A percentile compares a stretch with the other conserved stretches of the same genome.
Conservation (phyloP, 2,329 filamentous ascomycete genomes). For the Alternaria novae-zelandiae region DNA sequence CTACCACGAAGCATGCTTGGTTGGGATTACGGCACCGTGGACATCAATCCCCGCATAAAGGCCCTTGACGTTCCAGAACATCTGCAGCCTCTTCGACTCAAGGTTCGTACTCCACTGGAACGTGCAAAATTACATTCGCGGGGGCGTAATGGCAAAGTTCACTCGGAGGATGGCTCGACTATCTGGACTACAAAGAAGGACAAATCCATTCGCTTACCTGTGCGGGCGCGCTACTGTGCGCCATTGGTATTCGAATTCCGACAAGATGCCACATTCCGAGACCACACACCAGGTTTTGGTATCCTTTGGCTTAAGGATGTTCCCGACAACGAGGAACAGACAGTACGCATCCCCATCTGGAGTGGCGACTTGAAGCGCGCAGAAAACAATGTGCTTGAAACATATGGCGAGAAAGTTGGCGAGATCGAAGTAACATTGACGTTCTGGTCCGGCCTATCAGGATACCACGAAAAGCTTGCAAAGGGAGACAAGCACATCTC, state of each 20-base stretch:
- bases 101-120: slow-evolving; percentile 65
- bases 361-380: slow-evolving; percentile 68
- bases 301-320: slow-evolving; percentile 75
- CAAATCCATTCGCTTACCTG: slow-evolving; percentile 60
- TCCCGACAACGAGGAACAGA: slow-evolving; percentile 68
- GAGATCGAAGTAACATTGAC: slow-evolving; percentile 64
- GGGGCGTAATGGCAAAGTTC: slow-evolving; percentile 31
- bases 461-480: slow-evolving; percentile 64
- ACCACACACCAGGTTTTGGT: slow-evolving; percentile 66
- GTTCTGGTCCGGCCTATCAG: slow-evolving; percentile 67
- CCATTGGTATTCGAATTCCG: slow-evolving; percentile 66
- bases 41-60: slow-evolving; percentile 63
- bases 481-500: slow-evolving; percentile 61
- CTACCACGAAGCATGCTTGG: slow-evolving; percentile 65
- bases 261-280: slow-evolving; percentile 59
- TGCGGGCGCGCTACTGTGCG: slow-evolving; percentile 67
- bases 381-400: slow-evolving; percentile 53
- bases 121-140: slow-evolving; percentile 64
- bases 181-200: slow-evolving; percentile 61
- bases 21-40: slow-evolving; percentile 75
- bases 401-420: slow-evolving; percentile 65
- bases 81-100: slow-evolving; percentile 60
- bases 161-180: slow-evolving; percentile 44
- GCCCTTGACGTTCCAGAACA: slow-evolving; percentile 58
- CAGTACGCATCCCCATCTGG: slow-evolving; percentile 68